Percentiles rank a stretch among this genome's conserved stretches.
Evolutionary conservation across 306 rosid species (phyloP).

Genomic region (Crotalaria pallida): DNA sequence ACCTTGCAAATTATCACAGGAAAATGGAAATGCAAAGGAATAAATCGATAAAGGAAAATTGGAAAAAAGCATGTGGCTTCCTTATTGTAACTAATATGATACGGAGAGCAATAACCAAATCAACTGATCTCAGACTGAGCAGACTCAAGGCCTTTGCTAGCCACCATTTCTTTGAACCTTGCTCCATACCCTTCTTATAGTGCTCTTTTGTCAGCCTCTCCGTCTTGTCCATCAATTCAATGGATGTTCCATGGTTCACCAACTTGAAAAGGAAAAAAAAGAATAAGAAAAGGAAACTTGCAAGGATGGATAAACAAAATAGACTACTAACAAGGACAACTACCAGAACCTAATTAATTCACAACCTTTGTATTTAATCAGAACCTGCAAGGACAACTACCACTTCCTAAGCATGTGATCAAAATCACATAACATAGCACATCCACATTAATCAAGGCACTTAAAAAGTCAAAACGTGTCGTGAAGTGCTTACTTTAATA

Average conservation of each 20-base stretch:
- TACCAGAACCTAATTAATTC: conserved; percentile 2
- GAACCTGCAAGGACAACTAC: conserved; percentile 17
- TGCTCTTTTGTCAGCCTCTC: conserved; percentile 79
- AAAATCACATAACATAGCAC: background rate
- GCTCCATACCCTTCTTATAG: conserved; percentile 66
- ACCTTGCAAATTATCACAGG: conserved; percentile 7
- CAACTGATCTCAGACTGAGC: conserved; percentile 50
- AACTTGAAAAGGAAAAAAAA: conserved; percentile 27
- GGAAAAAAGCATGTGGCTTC: background rate
- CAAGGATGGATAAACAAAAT: background rate
- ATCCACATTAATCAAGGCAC: background rate
- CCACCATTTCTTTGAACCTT: conserved; percentile 71
- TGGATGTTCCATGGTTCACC: conserved; percentile 76
- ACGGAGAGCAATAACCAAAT: conserved; percentile 33
- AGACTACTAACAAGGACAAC: background rate
- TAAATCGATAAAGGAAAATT: background rate
- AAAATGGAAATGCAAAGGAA: background rate
- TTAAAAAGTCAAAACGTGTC: background rate
- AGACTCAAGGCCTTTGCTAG: conserved; percentile 45
- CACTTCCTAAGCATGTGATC: conserved; percentile 9
- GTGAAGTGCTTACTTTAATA: background rate
- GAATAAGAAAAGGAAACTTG: too few relatives aligned
- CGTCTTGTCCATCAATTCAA: conserved; percentile 61
- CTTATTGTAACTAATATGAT: background rate
- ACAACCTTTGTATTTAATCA: background rate